A percentile compares a stretch with the other conserved stretches of the same genome.
phyloP scores from a whole-genome alignment of 2,329 filamentous ascomycete genomes.

The Epichloe gansuensis region DNA sequence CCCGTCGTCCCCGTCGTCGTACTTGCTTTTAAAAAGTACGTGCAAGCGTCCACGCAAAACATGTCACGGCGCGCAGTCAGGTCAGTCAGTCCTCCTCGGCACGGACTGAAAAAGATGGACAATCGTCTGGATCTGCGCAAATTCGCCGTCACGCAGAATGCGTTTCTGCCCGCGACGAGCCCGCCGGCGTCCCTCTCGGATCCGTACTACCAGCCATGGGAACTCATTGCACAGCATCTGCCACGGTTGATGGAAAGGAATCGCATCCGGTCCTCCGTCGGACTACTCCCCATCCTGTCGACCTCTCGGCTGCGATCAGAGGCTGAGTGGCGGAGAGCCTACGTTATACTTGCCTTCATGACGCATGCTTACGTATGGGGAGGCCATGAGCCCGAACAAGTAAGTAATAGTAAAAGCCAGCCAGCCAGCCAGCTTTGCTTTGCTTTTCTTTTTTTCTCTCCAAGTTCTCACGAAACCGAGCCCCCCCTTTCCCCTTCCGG shows the following conservation, averaged over 20 bases:
- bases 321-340: constrained; percentile 70
- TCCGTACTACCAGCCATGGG: constrained; percentile 71
- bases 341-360: constrained; percentile 66
- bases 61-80: constrained; percentile 31
- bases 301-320: constrained; percentile 51
- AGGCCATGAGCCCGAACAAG: constrained; percentile 60
- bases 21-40: too few relatives aligned
- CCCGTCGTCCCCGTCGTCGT: too few relatives aligned
- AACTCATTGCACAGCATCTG: constrained; percentile 54
- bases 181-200: constrained; percentile 55
- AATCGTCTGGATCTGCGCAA: constrained; percentile 18
- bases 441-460: not conserved
- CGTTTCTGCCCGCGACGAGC: constrained; percentile 63
- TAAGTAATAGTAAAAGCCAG: constrained; percentile 21
- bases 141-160: constrained; percentile 40
- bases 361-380: constrained; percentile 87
- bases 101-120: constrained; percentile 6
- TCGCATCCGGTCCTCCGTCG: constrained; percentile 50
- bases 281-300: constrained; percentile 56
- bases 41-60: too few relatives aligned
- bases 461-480: too few relatives aligned
- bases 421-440: too few relatives aligned
- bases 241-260: constrained; percentile 53
- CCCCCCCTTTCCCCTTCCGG: too few relatives aligned
- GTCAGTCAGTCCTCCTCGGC: constrained; percentile 15